Base-by-base conservation (phyloP, 2,329 filamentous ascomycete genomes). In the Cladophialophora chaetospira region DNA sequence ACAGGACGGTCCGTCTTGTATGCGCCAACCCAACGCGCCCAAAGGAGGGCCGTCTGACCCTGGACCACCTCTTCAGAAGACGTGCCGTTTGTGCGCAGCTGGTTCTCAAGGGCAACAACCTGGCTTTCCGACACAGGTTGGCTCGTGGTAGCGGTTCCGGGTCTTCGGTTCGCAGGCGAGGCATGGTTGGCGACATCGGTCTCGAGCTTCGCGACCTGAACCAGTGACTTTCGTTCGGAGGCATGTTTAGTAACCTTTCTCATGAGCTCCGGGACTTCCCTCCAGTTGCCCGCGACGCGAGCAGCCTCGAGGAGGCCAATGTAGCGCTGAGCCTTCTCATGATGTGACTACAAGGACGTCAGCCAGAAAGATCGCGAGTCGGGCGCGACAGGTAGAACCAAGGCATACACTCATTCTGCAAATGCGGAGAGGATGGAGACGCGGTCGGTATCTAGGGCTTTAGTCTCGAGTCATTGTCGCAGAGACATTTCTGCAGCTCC, bases 241-340 rank as follows among this genome's bases (percentile, higher is more conserved):
- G 91, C 89, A 81, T 99, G 93, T 74, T 99, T 97, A 69, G 88
- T 88, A 68, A 97, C 83, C 75, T 99, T 99, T 71, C 93, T 86
- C 67, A 94, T 87, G 62, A 96, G 82, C 76, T 97, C 93, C 23
- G 90, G 89, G 26, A 97, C 82, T 26, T 89, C 85, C 65, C 85
- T 80, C 94, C 94, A 99, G 72, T 86, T 87, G 50, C 88, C 91
- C 68, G 93, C 86, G 73, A 91, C 96, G 69, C 94, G 88, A 64
- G 91, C 91, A 66, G 87, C 82, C 72, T 97, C 90, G 69, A 99
- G 84, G 73, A 86, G 84, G 70, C 83, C 81, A 65, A 96, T 82
- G 74, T 97, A 97, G 71, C 87, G 84, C 66, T 82, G 82, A 61
- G 87, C 92, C 78, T 99, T 99, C 75, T 84, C 79, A 71, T 82